Base-by-base conservation (phyloP, 2,329 filamentous ascomycete genomes). In the Berkeleyomyces basicola region DNA sequence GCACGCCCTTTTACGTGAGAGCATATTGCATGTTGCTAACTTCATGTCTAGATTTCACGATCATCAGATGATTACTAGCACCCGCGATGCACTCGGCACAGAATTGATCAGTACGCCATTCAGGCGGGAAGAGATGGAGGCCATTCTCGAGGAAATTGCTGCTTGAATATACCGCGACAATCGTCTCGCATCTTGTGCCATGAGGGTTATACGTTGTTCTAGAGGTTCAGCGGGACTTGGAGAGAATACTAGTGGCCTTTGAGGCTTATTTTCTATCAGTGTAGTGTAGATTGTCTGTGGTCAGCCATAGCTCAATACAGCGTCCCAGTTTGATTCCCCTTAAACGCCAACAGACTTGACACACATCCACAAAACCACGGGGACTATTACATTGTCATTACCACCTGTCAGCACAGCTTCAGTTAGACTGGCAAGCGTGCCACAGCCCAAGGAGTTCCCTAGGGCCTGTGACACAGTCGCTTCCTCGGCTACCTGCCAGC, bases 331-430 rank as follows among this genome's bases (percentile, higher is more conserved):
- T 61, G 10, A 40, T 44, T 61, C n/a, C 33, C 59, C n/a, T 60
- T 74, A 85, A 66, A 85, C 70, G 62, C 80, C 80, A 65, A 92
- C 73, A 23, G 88, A 89, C 73, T 92, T 87, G 46, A 96, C 90
- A 69, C 95, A 84, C 65, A 91, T 81, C 93, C 93, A 99, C 65
- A 99, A 75, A 59, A 95, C 84, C 63, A 99, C 83, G 3, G 93
- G 93, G 66, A 97, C 92, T 66, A 97, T 86, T 16, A 99, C 93
- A 77, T 99, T 99, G 78, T 99, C 93, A 73, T 99, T 99, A 39
- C 92, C 93, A 1, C 93, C 93, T 11, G 93, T 97, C 66, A 99
- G 76, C 57, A 96, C 92, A 36, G 93, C 91, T 76, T 99, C 93
- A 61, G 93, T 95, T 68, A 96, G 78, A 73, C 91, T 96, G 37